These are phyloP conservation scores for Phytophthora tubulina DNA, from an alignment of 352 stramenopile species.

Conservation along the genomic window DNA sequence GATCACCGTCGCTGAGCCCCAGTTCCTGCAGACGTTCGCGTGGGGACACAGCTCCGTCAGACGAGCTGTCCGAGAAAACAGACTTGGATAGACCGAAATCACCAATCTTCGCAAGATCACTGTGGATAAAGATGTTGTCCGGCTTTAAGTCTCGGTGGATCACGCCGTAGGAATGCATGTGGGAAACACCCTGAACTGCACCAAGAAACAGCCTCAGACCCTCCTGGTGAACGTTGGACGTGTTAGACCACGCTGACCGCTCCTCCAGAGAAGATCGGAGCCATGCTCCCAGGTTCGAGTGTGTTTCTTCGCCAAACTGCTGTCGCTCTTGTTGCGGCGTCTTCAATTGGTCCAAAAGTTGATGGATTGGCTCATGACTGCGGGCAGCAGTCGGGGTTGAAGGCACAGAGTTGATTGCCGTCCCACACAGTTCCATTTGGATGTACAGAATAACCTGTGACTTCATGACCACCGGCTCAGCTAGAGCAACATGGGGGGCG, in stretches of 20 bases:
- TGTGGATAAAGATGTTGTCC: conserved; percentile 81
- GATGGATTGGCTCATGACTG: conserved; percentile 56
- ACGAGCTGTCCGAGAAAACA: conserved; percentile 47
- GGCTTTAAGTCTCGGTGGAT: conserved; percentile 84
- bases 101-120: conserved; percentile 69
- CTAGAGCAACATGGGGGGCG: conserved; percentile 11
- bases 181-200: conserved; percentile 73
- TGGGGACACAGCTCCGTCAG: conserved; percentile 22
- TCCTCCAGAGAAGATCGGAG: conserved; percentile 71
- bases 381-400: conserved; percentile 24
- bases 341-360: conserved; percentile 54
- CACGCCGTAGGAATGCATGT: conserved; percentile 79
- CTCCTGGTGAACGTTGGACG: conserved; percentile 59
- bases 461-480: conserved; percentile 36
- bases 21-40: conserved; percentile 35
- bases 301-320: conserved; percentile 44
- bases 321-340: conserved; percentile 36
- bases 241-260: conserved; percentile 48
- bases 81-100: conserved; percentile 80
- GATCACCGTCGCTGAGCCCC: conserved; percentile 53
- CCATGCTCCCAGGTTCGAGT: conserved; percentile 76
- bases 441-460: conserved; percentile 76
- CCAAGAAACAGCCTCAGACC: conserved; percentile 72
- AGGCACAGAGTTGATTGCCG: conserved; percentile 31
- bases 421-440: conserved; percentile 80